Evolutionary conservation across 2,329 filamentous ascomycete species (phyloP).

Genomic region (Alternaria conjuncta): DNA sequence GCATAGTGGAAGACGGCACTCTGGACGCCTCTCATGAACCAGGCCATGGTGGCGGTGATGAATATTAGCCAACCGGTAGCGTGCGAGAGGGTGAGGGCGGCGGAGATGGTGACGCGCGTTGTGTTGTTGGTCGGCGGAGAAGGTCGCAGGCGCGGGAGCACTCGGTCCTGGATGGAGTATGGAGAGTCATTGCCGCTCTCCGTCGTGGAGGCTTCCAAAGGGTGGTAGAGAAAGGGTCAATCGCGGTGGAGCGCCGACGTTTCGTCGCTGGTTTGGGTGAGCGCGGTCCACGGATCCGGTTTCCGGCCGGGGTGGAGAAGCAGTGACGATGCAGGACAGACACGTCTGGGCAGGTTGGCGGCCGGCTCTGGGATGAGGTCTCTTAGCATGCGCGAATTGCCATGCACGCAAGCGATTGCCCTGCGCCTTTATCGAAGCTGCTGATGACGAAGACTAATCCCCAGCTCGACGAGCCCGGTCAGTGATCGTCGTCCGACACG

Average conservation of each 20-base stretch:
- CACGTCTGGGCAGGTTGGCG: constrained; percentile 3
- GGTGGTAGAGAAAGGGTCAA: constrained; percentile 11
- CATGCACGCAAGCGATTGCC: background rate
- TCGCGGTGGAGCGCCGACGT: constrained; percentile 8
- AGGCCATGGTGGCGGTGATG: constrained; percentile 39
- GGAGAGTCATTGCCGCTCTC: constrained; percentile 35
- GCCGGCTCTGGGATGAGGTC: background rate
- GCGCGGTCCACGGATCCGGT: constrained; percentile 19
- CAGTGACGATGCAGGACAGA: constrained; percentile 7
- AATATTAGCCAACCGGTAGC: background rate
- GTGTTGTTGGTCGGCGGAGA: constrained; percentile 2
- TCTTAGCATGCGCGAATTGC: background rate
- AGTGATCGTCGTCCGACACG: constrained; percentile 4
- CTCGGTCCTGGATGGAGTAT: constrained; percentile 23
- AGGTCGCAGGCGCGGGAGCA: constrained; percentile 25
- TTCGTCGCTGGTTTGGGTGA: constrained; percentile 14
- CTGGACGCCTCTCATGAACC: constrained; percentile 63
- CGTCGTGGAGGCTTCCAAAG: constrained; percentile 13
- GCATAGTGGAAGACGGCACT: constrained; percentile 80
- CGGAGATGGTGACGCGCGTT: constrained; percentile 1
- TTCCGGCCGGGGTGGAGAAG: constrained; percentile 8
- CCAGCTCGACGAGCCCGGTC: background rate
- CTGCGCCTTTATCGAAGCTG: background rate
- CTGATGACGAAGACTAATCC: background rate
- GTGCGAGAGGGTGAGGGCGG: background rate